Conservation (phyloP, 495 filamentous ascomycete species). For the Schizothecium vesticola region DNA sequence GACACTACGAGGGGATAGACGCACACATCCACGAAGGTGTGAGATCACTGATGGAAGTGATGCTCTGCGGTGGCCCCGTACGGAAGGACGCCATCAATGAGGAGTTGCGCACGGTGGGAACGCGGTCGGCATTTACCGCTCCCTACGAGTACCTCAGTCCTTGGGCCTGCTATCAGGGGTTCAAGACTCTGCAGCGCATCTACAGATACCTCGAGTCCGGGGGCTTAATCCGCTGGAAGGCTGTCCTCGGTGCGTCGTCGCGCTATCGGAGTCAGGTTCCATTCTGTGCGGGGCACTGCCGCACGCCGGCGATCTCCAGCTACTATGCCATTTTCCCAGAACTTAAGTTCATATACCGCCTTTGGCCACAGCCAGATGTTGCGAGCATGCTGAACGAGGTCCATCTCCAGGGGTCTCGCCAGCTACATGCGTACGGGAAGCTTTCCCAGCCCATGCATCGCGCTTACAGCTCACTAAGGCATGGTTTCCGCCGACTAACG, state of each 20-base stretch:
- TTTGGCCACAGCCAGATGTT: slow-evolving; percentile 29
- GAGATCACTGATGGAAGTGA: too few species aligned
- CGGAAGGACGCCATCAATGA: too few species aligned
- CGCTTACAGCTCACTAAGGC: slow-evolving; percentile 47
- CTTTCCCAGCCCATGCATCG: slow-evolving; percentile 56
- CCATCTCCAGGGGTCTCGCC: slow-evolving; percentile 52
- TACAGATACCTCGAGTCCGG: background rate
- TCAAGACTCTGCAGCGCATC: slow-evolving; percentile 7
- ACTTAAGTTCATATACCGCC: slow-evolving; percentile 55
- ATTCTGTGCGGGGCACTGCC: slow-evolving; percentile 59
- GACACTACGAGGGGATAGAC: too few species aligned
- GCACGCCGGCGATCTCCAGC: slow-evolving; percentile 53
- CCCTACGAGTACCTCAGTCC: slow-evolving; percentile 9
- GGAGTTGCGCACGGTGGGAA: too few species aligned
- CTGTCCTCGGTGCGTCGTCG: slow-evolving; percentile 50
- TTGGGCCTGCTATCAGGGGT: slow-evolving; percentile 2
- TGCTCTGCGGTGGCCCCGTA: too few species aligned
- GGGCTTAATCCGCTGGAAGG: slow-evolving; percentile 9
- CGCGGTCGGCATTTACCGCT: slow-evolving; percentile 1
- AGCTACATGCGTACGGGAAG: slow-evolving; percentile 40
- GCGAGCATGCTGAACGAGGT: slow-evolving; percentile 62
- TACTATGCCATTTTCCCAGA: slow-evolving; percentile 53
- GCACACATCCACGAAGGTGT: too few species aligned
- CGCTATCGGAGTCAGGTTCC: slow-evolving; percentile 65
- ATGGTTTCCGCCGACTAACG: slow-evolving; percentile 62